Percentiles rank a stretch among this genome's conserved stretches.
Evolutionary conservation across 108 stramenopile species (phyloP).

Genomic region (Pseudonitzschia multistriata): DNA sequence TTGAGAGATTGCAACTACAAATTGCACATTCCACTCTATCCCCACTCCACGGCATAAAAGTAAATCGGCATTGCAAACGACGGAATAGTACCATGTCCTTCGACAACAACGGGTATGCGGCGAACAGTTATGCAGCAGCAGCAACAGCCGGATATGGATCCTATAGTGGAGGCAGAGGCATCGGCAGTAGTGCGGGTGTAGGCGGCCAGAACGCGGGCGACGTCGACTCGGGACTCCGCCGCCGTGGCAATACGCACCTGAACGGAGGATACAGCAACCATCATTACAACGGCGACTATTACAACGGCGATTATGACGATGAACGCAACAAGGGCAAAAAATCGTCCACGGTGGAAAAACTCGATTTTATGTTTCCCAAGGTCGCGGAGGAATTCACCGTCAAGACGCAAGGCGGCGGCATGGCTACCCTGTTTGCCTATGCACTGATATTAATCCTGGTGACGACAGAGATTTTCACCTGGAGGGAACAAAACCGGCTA

Average conservation of each 20-base stretch:
- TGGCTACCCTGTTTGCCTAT: slow-evolving; percentile 54
- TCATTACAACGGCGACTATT: slow-evolving; percentile 8
- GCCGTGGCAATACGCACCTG: slow-evolving; percentile 20
- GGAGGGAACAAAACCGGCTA: slow-evolving; percentile 42
- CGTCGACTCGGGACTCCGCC: slow-evolving; percentile 1
- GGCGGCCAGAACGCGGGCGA: neutral
- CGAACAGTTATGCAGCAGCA: neutral
- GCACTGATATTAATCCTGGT: slow-evolving; percentile 51
- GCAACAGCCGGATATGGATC: neutral
- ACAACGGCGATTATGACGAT: slow-evolving; percentile 23
- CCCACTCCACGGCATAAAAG: too few species aligned
- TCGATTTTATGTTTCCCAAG: slow-evolving; percentile 87
- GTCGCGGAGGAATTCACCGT: slow-evolving; percentile 73
- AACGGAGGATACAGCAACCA: slow-evolving; percentile 17
- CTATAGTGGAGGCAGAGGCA: neutral
- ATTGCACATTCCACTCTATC: too few species aligned
- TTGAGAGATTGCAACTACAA: too few species aligned
- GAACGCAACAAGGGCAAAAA: slow-evolving; percentile 12
- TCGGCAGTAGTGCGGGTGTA: neutral
- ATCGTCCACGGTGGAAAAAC: slow-evolving; percentile 38
- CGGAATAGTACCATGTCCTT: slow-evolving; percentile 4
- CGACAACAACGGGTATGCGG: slow-evolving; percentile 9
- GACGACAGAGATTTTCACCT: slow-evolving; percentile 58
- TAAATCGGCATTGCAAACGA: too few species aligned
- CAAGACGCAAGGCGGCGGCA: slow-evolving; percentile 65